phyloP scores from a whole-genome alignment of 495 filamentous ascomycete genomes.

The Lasiosphaeria miniovina region DNA sequence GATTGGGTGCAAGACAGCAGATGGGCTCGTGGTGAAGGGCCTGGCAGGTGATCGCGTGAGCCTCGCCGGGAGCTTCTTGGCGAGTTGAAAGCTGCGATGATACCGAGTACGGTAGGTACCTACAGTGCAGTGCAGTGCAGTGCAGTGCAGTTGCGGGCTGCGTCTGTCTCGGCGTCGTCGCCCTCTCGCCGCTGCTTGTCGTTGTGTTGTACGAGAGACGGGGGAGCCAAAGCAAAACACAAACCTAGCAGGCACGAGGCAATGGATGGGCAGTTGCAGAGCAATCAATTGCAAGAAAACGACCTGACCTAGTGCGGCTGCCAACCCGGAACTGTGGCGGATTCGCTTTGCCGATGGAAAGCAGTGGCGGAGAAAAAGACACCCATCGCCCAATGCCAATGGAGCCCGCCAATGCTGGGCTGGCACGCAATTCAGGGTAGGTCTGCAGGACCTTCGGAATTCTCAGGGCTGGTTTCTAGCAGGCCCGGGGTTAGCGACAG shows the following conservation, averaged over 20 bases:
- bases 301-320: not conserved
- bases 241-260: not conserved
- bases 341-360: conserved; percentile 1
- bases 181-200: not conserved
- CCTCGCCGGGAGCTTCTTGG: not conserved
- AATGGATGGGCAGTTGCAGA: not conserved
- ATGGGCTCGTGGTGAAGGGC: not conserved
- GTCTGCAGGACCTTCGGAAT: too few species aligned
- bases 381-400: not conserved
- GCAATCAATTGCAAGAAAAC: not conserved
- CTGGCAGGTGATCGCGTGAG: conserved; percentile 30
- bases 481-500: too few species aligned
- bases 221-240: not conserved
- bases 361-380: not conserved
- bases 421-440: too few species aligned
- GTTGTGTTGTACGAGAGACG: not conserved
- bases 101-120: not conserved
- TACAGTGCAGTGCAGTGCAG: not conserved
- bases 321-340: not conserved
- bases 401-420: not conserved
- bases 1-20: conserved; percentile 13
- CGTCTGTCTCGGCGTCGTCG: not conserved
- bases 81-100: not conserved
- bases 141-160: not conserved
- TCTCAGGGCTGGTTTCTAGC: too few species aligned